phyloP scores from a whole-genome alignment of 1,139 yeast genomes.

The Magnusiomyces paraingens region DNA sequence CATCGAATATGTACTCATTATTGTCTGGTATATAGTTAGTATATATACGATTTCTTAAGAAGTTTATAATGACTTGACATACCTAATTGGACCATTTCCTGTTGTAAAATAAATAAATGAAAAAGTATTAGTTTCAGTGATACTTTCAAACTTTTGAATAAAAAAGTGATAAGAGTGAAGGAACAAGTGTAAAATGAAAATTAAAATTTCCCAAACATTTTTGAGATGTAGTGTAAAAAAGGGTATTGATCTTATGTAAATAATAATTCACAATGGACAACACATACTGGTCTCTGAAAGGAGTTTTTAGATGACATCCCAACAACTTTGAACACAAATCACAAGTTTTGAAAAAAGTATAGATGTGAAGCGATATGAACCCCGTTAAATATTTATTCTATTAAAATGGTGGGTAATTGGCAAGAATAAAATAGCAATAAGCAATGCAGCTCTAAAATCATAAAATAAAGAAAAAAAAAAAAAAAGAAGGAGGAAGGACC shows the following conservation, averaged over 20 bases:
- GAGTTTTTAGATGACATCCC: slow-evolving; percentile 4
- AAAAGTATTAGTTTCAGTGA: too few species aligned
- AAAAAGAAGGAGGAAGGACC: too few species aligned
- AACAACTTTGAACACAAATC: too few species aligned
- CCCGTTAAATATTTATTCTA: too few species aligned
- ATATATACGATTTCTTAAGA: not conserved
- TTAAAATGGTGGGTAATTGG: too few species aligned
- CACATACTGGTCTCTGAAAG: slow-evolving; percentile 4
- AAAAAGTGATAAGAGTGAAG: not conserved
- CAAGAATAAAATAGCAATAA: too few species aligned
- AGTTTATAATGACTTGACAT: slow-evolving; percentile 21
- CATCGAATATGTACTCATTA: slow-evolving; percentile 62
- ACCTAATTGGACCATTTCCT: slow-evolving; percentile 58
- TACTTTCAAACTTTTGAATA: not conserved
- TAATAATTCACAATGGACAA: not conserved
- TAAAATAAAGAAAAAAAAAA: too few species aligned
- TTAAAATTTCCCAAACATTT: not conserved
- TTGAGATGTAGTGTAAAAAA: not conserved
- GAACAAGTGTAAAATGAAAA: not conserved
- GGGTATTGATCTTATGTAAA: not conserved
- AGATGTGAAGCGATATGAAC: too few species aligned
- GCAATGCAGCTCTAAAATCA: too few species aligned
- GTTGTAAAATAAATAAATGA: not conserved
- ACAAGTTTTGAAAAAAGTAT: too few species aligned
- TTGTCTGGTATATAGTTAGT: slow-evolving; percentile 26